phyloP scores from a whole-genome alignment of 2,329 filamentous ascomycete genomes.

The Parastagonospora nodorum region DNA sequence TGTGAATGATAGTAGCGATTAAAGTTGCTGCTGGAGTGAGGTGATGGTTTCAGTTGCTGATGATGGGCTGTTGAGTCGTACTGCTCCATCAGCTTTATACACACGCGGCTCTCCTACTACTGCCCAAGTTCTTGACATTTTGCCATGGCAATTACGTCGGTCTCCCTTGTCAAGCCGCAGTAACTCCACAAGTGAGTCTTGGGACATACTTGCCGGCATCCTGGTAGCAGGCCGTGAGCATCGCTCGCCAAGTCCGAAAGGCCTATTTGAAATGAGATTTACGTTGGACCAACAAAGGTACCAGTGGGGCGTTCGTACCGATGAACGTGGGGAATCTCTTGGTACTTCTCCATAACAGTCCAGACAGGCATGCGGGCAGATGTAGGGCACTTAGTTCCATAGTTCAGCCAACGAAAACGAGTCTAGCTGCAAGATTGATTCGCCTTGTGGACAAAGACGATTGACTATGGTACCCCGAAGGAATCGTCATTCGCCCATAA shows the following conservation, averaged over 20 bases:
- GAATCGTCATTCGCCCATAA: constrained; percentile 6
- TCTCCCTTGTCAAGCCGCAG: constrained; percentile 4
- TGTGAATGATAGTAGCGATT: not conserved
- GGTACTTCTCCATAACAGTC: constrained; percentile 2
- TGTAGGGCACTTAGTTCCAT: not conserved
- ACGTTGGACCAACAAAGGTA: not conserved
- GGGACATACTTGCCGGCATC: constrained; percentile 12
- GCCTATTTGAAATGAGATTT: constrained; percentile 13
- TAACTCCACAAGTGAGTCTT: constrained; percentile 16
- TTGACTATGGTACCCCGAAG: constrained; percentile 1
- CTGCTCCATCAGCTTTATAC: constrained; percentile 21
- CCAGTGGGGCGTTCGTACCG: not conserved
- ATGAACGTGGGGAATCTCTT: constrained; percentile 7
- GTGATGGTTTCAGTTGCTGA: constrained; percentile 8
- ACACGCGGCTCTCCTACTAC: constrained; percentile 9
- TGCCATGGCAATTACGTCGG: constrained; percentile 22
- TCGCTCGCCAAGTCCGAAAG: constrained; percentile 19
- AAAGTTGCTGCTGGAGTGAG: not conserved
- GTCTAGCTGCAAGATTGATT: not conserved
- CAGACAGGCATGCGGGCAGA: constrained; percentile 1
- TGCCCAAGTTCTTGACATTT: not conserved
- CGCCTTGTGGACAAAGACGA: constrained; percentile 3
- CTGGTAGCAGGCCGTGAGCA: constrained; percentile 8
- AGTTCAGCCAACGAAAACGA: constrained; percentile 1
- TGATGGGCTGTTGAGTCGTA: constrained; percentile 1